These are phyloP conservation scores for Escovopsis sp. DNA, from an alignment of 2,329 filamentous ascomycete genomes.

Conservation along the genomic window DNA sequence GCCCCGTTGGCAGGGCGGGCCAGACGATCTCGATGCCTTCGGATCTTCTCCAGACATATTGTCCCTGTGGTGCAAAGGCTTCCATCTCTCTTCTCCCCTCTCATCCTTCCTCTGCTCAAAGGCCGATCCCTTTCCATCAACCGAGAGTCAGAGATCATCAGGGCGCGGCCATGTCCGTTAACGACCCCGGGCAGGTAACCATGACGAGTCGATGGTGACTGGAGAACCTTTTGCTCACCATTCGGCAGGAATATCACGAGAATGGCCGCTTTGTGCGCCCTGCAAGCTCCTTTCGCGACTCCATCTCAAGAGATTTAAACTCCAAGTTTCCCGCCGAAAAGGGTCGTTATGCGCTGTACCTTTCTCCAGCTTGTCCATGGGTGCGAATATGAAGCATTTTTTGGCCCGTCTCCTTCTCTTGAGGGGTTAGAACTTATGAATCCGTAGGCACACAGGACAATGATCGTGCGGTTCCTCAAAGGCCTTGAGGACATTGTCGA, in stretches of 20 bases:
- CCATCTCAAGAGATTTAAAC: constrained; percentile 33
- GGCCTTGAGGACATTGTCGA: constrained; percentile 55
- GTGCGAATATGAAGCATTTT: constrained; percentile 23
- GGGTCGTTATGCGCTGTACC: constrained; percentile 45
- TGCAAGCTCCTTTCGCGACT: constrained; percentile 38
- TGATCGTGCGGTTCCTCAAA: constrained; percentile 60
- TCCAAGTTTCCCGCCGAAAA: constrained; percentile 42
- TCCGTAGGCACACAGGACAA: constrained; percentile 48
- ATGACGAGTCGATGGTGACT: too few species aligned
- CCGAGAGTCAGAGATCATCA: too few species aligned
- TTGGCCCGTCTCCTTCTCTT: too few species aligned
- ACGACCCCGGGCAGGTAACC: background rate
- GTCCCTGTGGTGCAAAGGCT: too few species aligned
- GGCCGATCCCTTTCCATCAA: too few species aligned
- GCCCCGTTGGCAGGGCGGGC: too few species aligned
- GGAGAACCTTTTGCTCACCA: background rate
- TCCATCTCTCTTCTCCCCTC: too few species aligned
- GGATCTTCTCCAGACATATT: too few species aligned
- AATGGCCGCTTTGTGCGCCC: constrained; percentile 38
- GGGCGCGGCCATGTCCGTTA: background rate
- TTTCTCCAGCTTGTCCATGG: constrained; percentile 48
- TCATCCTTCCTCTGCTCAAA: too few species aligned
- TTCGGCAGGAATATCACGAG: constrained; percentile 10
- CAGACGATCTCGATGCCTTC: too few species aligned
- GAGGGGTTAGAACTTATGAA: background rate